phyloP scores from a whole-genome alignment of 305 asterid species.

The Rubia balearica region DNA sequence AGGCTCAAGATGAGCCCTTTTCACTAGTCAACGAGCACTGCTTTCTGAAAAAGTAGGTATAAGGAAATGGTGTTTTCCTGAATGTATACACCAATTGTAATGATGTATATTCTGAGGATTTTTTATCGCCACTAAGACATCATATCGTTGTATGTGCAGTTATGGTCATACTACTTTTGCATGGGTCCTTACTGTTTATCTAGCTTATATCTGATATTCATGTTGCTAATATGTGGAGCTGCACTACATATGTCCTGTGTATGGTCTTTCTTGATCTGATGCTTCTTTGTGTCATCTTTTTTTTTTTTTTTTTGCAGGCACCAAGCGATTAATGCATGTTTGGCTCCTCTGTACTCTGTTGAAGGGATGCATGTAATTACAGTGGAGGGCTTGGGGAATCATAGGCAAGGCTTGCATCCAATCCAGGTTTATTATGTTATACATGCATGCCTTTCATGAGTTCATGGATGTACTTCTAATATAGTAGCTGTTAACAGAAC shows the following conservation, averaged over 20 bases:
- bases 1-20: too few species aligned
- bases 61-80: neutral
- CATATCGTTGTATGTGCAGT: too few species aligned
- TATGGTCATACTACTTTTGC: too few species aligned
- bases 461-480: neutral
- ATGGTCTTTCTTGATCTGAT: neutral
- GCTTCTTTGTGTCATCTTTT: too few species aligned
- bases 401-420: slow-evolving; percentile 77
- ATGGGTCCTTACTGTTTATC: too few species aligned
- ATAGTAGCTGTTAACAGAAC: neutral
- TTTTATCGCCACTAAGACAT: neutral
- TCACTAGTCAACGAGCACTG: too few species aligned
- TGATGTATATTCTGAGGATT: neutral
- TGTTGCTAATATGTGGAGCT: neutral
- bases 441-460: neutral
- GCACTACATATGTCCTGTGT: neutral
- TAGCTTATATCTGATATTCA: neutral
- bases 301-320: too few species aligned
- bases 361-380: slow-evolving; percentile 98
- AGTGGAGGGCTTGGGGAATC: slow-evolving; percentile 84
- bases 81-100: neutral
- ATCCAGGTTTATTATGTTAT: slow-evolving; percentile 50
- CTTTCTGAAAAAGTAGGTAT: neutral
- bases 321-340: too few species aligned
- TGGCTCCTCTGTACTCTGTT: slow-evolving; percentile 67